Conservation (phyloP, 1,284 basidiomycete species). For the Marasmius tenuissimus region DNA sequence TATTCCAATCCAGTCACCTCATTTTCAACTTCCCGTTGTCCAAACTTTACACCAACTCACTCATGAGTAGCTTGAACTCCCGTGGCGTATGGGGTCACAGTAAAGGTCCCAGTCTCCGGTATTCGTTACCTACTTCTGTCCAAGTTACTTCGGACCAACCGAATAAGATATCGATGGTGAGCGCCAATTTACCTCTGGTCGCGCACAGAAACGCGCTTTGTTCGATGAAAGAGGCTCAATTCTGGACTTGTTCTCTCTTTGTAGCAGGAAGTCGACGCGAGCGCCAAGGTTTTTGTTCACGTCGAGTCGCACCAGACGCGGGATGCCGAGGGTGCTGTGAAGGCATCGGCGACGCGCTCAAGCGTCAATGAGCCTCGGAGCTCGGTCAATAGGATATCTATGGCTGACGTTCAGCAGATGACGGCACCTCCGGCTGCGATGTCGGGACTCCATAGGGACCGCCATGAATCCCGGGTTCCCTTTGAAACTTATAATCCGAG, state of each 20-base stretch:
- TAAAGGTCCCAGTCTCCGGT: background rate
- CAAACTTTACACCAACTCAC: constrained; percentile 44
- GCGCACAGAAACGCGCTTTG: too few relatives aligned
- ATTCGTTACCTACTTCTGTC: background rate
- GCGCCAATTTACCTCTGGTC: background rate
- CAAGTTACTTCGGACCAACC: background rate
- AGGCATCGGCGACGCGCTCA: background rate
- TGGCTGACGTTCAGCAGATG: too few relatives aligned
- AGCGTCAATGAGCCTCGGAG: background rate
- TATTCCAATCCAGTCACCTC: constrained; percentile 24
- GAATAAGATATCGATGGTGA: background rate
- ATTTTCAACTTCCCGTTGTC: constrained; percentile 41
- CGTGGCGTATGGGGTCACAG: constrained; percentile 29
- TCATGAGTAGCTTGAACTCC: constrained; percentile 42
- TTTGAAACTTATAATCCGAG: too few relatives aligned
- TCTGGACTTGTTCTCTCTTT: background rate
- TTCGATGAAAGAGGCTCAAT: background rate
- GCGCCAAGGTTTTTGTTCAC: constrained; percentile 17
- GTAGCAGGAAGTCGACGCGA: background rate
- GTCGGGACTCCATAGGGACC: too few relatives aligned
- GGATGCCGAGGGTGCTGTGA: background rate
- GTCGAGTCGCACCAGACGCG: constrained; percentile 24
- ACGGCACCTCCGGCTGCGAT: too few relatives aligned
- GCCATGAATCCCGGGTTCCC: too few relatives aligned
- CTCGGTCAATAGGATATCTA: too few relatives aligned